Evolutionary conservation across 176 grass and related monocot species (phyloP).

Genomic region (Carex littledalei): DNA sequence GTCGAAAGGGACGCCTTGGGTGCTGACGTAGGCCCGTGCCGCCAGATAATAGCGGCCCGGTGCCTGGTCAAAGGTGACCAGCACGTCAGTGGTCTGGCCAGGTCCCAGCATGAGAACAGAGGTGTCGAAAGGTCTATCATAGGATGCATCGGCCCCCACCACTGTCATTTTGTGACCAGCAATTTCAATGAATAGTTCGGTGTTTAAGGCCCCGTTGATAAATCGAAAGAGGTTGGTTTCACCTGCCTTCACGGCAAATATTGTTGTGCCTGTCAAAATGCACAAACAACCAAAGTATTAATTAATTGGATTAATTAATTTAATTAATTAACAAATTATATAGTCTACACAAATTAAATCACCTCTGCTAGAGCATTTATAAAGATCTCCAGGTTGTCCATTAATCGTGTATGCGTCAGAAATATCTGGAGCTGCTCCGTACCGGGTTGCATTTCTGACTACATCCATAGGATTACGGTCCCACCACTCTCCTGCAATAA

Average conservation of each 20-base stretch:
- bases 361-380: constrained; percentile 66
- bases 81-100: constrained; percentile 90
- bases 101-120: constrained; percentile 59
- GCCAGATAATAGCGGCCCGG: constrained; percentile 63
- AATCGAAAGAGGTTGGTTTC: constrained; percentile 83
- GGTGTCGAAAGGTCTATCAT: constrained; percentile 70
- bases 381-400: constrained; percentile 90
- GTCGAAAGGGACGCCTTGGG: constrained; percentile 85
- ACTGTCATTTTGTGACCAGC: constrained; percentile 86
- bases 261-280: constrained; percentile 37
- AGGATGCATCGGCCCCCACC: constrained; percentile 72
- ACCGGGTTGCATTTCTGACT: constrained; percentile 54
- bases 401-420: constrained; percentile 93
- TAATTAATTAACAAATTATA: not conserved
- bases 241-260: constrained; percentile 57
- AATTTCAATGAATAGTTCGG: constrained; percentile 72
- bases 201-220: constrained; percentile 88
- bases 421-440: constrained; percentile 61
- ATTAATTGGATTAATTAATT: not conserved
- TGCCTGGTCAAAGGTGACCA: constrained; percentile 61
- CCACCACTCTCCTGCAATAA: constrained; percentile 86
- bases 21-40: constrained; percentile 62
- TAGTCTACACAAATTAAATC: not conserved
- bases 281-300: not conserved
- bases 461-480: constrained; percentile 81